Evolutionary conservation across 352 stramenopile species (phyloP).

Genomic region (Globisporangium spiculum): DNA sequence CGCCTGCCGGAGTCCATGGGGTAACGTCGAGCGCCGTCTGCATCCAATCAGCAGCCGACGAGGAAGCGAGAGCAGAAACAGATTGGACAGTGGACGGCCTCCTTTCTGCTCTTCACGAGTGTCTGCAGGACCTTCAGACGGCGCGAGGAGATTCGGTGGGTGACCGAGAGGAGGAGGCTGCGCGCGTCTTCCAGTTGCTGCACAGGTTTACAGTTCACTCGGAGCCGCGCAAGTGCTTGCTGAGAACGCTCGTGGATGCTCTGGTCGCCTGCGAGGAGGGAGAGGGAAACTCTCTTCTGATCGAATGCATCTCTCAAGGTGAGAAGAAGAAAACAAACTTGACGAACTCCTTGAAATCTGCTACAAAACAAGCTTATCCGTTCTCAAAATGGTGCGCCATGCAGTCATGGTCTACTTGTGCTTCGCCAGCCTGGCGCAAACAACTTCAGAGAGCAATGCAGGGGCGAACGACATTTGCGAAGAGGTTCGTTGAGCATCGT

Average conservation of each 20-base stretch:
- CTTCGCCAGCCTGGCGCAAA: conserved; percentile 1
- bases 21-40: not conserved
- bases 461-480: not conserved
- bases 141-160: not conserved
- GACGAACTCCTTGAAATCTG: not conserved
- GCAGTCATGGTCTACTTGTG: conserved; percentile 10
- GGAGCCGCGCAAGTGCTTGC: not conserved
- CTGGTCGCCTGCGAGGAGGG: conserved; percentile 4
- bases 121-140: conserved; percentile 6
- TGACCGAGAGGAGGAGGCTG: conserved; percentile 6
- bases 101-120: conserved; percentile 7
- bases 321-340: not conserved
- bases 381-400: not conserved
- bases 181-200: conserved; percentile 2
- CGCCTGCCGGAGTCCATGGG: not conserved
- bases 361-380: too few relatives aligned
- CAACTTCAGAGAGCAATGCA: not conserved
- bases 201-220: not conserved
- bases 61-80: not conserved
- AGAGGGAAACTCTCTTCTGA: conserved; percentile 11
- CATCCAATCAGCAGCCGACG: not conserved
- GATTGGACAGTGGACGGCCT: not conserved
- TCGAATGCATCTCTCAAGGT: conserved; percentile 13
- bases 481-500: not conserved
- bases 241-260: conserved; percentile 7